phyloP scores from a whole-genome alignment of 306 rosid species.

The Ormosia semicastrata region DNA sequence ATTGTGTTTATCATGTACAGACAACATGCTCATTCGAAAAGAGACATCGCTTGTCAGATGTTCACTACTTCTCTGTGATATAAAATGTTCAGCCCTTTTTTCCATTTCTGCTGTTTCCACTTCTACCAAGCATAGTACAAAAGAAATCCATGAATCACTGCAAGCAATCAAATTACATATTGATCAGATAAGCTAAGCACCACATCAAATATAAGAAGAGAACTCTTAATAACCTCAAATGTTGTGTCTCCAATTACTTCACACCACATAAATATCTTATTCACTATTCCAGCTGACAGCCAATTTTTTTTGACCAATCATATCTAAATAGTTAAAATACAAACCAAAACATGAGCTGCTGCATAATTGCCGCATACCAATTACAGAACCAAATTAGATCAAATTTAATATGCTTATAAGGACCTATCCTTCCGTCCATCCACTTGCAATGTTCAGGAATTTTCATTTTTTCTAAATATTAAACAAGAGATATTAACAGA shows the following conservation, averaged over 20 bases:
- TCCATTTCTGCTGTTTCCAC: slow-evolving; percentile 10
- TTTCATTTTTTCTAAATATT: too few relatives aligned
- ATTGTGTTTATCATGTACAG: slow-evolving; percentile 42
- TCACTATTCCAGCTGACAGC: slow-evolving; percentile 2
- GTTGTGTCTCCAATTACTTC: neutral
- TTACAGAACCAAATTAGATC: neutral
- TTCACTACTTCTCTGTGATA: slow-evolving; percentile 36
- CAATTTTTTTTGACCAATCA: neutral
- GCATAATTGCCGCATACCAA: neutral
- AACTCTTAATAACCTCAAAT: neutral
- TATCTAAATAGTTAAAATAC: neutral
- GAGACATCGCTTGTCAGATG: slow-evolving; percentile 31
- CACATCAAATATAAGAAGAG: neutral
- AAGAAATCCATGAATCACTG: neutral
- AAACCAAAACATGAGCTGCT: slow-evolving; percentile 7
- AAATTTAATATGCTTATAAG: too few relatives aligned
- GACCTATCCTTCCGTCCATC: too few relatives aligned
- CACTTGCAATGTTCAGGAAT: too few relatives aligned
- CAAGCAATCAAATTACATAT: neutral
- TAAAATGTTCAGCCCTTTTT: slow-evolving; percentile 32
- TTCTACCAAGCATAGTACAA: neutral
- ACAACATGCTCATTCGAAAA: slow-evolving; percentile 41
- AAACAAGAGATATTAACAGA: too few relatives aligned
- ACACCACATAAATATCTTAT: neutral
- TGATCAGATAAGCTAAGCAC: neutral